Evolutionary conservation across 805 yeast species (phyloP).

Genomic region (Yarrowia sp.): DNA sequence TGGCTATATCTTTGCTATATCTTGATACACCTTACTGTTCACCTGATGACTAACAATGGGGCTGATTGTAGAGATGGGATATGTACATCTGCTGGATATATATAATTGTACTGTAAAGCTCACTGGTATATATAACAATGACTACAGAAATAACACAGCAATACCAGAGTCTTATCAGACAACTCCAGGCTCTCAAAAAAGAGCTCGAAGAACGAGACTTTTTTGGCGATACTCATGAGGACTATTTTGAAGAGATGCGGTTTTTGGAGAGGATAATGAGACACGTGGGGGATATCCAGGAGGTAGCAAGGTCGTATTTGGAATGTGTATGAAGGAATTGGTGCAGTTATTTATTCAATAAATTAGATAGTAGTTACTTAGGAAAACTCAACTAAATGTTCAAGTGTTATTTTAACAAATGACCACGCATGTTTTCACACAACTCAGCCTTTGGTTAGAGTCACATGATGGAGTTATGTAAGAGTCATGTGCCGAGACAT

Average conservation of each 20-base stretch:
- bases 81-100: neutral
- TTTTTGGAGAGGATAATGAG: neutral
- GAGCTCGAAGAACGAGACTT: neutral
- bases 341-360: neutral
- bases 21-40: too few species aligned
- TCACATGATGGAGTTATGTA: too few species aligned
- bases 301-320: neutral
- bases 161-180: neutral
- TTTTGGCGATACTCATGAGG: neutral
- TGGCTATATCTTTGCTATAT: too few species aligned
- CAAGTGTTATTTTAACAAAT: too few species aligned
- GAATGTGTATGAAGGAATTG: neutral
- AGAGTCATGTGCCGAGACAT: too few species aligned
- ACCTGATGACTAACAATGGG: too few species aligned
- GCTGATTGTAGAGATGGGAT: neutral
- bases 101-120: too few species aligned
- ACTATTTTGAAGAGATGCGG: neutral
- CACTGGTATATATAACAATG: too few species aligned
- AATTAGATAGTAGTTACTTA: too few species aligned
- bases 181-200: neutral
- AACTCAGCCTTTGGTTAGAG: too few species aligned
- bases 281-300: neutral
- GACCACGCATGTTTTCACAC: too few species aligned
- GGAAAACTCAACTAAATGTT: too few species aligned
- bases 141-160: neutral